Percentiles rank a stretch among this genome's conserved stretches.
Conservation (phyloP, 768 basidiomycete genomes). For the Trametes villosa region DNA sequence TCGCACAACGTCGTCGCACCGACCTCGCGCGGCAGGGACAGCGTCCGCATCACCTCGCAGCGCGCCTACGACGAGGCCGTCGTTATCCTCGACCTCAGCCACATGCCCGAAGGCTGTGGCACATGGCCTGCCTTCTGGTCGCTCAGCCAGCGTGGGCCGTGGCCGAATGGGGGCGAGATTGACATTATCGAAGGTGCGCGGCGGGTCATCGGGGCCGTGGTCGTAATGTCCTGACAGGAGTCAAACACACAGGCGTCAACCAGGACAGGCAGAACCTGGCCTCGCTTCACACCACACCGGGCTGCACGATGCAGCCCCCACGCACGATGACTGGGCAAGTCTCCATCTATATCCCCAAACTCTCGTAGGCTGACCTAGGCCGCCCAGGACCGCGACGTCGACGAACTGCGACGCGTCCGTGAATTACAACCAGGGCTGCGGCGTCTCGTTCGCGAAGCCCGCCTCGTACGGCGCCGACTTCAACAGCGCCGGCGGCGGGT, state of each 20-base stretch:
- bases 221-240: background rate
- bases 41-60: constrained; percentile 55
- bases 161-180: constrained; percentile 66
- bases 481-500: constrained; percentile 61
- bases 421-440: constrained; percentile 67
- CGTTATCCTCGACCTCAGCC: constrained; percentile 54
- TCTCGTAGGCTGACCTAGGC: no score
- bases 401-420: constrained; percentile 52
- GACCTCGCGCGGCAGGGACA: constrained; percentile 54
- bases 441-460: constrained; percentile 45
- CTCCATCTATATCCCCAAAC: background rate
- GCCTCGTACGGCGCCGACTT: constrained; percentile 53
- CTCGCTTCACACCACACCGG: constrained; percentile 57
- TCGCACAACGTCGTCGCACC: constrained; percentile 40
- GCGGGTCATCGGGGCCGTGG: background rate
- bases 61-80: constrained; percentile 50
- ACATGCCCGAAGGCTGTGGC: constrained; percentile 63
- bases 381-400: constrained; percentile 42
- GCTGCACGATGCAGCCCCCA: constrained; percentile 48
- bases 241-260: constrained; percentile 50
- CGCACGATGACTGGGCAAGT: constrained; percentile 55
- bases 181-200: constrained; percentile 60
- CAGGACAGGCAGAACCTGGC: constrained; percentile 47
- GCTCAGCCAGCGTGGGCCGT: constrained; percentile 51
- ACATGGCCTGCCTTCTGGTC: constrained; percentile 75